Conservation (phyloP, 768 basidiomycete species). For the Lactarius deliciosus region DNA sequence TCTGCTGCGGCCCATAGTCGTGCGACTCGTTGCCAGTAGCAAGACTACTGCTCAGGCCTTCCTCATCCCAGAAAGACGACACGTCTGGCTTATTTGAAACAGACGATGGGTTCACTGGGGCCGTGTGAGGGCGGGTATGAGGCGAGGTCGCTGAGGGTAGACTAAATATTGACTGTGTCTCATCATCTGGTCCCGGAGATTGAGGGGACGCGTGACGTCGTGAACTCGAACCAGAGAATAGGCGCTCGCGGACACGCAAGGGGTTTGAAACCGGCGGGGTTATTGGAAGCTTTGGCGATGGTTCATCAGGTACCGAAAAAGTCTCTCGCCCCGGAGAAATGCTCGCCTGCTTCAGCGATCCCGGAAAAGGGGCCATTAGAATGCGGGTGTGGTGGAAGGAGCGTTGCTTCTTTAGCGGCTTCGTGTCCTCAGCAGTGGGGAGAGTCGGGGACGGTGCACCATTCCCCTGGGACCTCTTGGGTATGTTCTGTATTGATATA, state of each 20-base stretch:
- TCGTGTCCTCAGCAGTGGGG: constrained; percentile 35
- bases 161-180: constrained; percentile 55
- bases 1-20: constrained; percentile 62
- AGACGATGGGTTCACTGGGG: background rate
- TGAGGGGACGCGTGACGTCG: constrained; percentile 53
- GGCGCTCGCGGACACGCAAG: constrained; percentile 47
- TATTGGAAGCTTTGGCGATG: constrained; percentile 22
- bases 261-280: constrained; percentile 25
- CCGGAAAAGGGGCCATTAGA: constrained; percentile 51
- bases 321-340: constrained; percentile 19
- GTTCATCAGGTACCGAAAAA: constrained; percentile 14
- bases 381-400: constrained; percentile 62
- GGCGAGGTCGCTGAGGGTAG: constrained; percentile 29
- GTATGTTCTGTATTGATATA: constrained; percentile 56
- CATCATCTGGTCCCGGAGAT: constrained; percentile 45
- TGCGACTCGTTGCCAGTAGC: constrained; percentile 37
- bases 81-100: background rate
- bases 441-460: constrained; percentile 35
- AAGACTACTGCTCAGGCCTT: constrained; percentile 38
- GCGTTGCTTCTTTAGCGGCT: constrained; percentile 51
- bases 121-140: constrained; percentile 13
- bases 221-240: constrained; percentile 60
- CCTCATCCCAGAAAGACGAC: constrained; percentile 53
- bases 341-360: constrained; percentile 33
- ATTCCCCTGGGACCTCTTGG: constrained; percentile 32